Percentiles rank a stretch among this genome's conserved stretches.
These are phyloP conservation scores for Petunia axillaris DNA, from an alignment of 257 asterid genomes.

Conservation along the genomic window DNA sequence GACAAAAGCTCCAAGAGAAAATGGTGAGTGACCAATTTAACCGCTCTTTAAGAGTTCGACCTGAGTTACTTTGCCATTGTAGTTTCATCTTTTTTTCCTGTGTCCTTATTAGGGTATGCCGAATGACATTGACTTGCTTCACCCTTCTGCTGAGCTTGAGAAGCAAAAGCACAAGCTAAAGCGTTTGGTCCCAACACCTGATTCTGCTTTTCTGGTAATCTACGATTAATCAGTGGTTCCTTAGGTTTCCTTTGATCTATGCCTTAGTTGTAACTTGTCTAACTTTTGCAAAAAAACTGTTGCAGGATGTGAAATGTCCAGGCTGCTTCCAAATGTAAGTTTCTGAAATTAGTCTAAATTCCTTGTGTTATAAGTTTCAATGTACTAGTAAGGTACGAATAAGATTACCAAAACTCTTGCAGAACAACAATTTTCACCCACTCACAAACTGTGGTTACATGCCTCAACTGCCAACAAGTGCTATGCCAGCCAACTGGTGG, in stretches of 20 bases:
- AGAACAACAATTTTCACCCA: slow-evolving; percentile 30
- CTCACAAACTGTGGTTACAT: slow-evolving; percentile 28
- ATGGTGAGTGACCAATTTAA: slow-evolving; percentile 24
- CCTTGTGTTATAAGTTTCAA: not conserved
- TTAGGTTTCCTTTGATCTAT: not conserved
- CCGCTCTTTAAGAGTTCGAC: not conserved
- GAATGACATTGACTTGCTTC: slow-evolving; percentile 29
- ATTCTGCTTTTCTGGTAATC: slow-evolving; percentile 27
- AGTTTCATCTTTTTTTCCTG: not conserved
- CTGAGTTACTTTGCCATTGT: not conserved
- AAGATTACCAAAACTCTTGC: not conserved
- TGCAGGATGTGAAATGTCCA: slow-evolving; percentile 15
- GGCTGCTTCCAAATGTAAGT: slow-evolving; percentile 26
- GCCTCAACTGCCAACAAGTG: slow-evolving; percentile 29
- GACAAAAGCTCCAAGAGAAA: not conserved
- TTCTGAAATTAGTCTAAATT: not conserved
- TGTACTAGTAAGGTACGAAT: not conserved
- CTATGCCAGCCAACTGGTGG: slow-evolving; percentile 35
- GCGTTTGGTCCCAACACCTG: slow-evolving; percentile 27
- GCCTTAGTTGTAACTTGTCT: not conserved
- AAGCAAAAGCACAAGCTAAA: slow-evolving; percentile 33
- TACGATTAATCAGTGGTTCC: not conserved
- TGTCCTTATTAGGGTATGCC: slow-evolving; percentile 21
- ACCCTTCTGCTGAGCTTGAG: slow-evolving; percentile 32
- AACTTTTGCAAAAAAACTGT: not conserved